A percentile compares a stretch with the other conserved stretches of the same genome.
Conservation (phyloP, 2,329 filamentous ascomycete species). For the Fusarium temperatum region DNA sequence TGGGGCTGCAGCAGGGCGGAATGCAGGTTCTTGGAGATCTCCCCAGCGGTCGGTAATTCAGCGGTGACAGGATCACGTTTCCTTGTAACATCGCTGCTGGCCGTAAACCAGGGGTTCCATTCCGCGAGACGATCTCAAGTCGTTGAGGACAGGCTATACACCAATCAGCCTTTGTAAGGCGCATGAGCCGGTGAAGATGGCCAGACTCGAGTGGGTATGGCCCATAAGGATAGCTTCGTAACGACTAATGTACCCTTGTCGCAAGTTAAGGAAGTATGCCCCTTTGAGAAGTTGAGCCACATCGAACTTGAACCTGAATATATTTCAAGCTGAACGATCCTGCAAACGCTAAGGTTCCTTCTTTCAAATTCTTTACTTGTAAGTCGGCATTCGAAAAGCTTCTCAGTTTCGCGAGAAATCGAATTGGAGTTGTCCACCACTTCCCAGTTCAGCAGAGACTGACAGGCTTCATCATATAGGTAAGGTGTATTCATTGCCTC, state of each 20-base stretch:
- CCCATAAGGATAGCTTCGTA: constrained; percentile 23
- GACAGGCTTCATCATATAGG: constrained; percentile 13
- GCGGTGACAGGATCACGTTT: constrained; percentile 17
- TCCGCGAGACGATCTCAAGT: constrained; percentile 32
- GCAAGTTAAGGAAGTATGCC: constrained; percentile 31
- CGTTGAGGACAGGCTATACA: constrained; percentile 20
- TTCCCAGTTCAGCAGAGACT: background rate
- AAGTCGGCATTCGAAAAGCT: background rate
- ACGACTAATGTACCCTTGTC: constrained; percentile 37
- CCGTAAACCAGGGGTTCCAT: constrained; percentile 18
- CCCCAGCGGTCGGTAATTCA: constrained; percentile 3
- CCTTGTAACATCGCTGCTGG: constrained; percentile 6
- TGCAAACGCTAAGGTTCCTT: background rate
- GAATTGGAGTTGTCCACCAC: background rate
- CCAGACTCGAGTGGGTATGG: constrained; percentile 35
- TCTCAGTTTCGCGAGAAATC: background rate
- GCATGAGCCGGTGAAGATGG: constrained; percentile 25
- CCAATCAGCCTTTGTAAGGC: constrained; percentile 37
- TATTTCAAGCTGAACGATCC: constrained; percentile 27
- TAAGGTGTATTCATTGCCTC: background rate
- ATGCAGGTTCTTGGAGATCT: constrained; percentile 24
- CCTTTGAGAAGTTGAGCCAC: constrained; percentile 8
- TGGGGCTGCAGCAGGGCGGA: background rate
- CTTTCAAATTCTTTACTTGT: background rate
- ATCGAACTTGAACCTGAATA: constrained; percentile 15